Evolutionary conservation across 208 protist species (phyloP).

Genomic region (Crithidia thermophila): DNA sequence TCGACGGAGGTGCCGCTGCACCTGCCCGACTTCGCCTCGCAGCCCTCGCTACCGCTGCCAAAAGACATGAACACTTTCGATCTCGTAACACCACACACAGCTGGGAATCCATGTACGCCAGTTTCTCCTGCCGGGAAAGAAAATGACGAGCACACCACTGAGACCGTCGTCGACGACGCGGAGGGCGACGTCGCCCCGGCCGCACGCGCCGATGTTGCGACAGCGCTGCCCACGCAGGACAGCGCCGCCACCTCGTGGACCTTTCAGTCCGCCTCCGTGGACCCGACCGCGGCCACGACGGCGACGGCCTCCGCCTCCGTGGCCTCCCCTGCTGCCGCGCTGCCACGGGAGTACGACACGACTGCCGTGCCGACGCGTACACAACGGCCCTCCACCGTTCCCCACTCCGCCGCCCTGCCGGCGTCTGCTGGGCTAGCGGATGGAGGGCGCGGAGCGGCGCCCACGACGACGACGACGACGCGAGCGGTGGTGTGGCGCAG

Average conservation of each 20-base stretch:
- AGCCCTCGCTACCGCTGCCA: not conserved
- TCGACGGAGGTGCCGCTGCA: constrained; percentile 44
- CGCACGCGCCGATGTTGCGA: not conserved
- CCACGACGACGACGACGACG: not conserved
- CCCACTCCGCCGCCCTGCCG: not conserved
- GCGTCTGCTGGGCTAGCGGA: not conserved
- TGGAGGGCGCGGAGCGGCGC: not conserved
- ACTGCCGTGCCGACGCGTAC: not conserved
- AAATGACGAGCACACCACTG: not conserved
- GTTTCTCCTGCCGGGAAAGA: too few species aligned
- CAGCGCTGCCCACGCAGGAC: constrained; percentile 1
- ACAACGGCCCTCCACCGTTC: not conserved
- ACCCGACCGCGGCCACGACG: not conserved
- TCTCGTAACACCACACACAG: too few species aligned
- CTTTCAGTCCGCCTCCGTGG: constrained; percentile 34
- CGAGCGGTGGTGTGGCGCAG: constrained; percentile 37
- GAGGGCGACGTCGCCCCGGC: not conserved
- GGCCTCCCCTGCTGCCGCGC: not conserved
- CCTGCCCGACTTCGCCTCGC: constrained; percentile 6
- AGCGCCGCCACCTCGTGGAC: constrained; percentile 44
- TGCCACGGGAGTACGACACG: not conserved
- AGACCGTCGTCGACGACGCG: too few species aligned
- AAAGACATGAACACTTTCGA: too few species aligned
- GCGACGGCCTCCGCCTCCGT: not conserved
- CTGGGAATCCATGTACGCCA: too few species aligned